These are phyloP conservation scores for Tuber brumale DNA, from an alignment of 495 filamentous ascomycete species.

Conservation along the genomic window DNA sequence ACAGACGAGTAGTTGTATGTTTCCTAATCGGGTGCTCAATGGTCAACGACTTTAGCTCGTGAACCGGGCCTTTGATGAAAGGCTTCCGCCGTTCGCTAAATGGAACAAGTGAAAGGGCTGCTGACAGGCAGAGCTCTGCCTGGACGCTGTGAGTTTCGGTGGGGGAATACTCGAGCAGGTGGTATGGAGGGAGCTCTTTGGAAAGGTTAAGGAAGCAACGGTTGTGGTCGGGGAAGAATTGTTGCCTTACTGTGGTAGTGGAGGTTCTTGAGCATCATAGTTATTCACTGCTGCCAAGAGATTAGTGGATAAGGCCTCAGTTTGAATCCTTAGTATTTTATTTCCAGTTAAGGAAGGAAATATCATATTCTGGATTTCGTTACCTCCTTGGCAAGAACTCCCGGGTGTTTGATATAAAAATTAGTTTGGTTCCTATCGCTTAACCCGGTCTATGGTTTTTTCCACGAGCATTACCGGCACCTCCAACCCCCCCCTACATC, in stretches of 20 bases:
- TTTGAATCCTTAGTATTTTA: background rate
- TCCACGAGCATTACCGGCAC: too few relatives aligned
- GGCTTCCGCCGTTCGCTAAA: background rate
- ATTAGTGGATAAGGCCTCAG: background rate
- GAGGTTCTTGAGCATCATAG: background rate
- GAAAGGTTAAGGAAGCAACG: background rate
- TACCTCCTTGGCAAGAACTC: background rate
- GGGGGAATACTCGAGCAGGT: background rate
- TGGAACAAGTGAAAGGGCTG: background rate
- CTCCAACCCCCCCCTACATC: too few relatives aligned
- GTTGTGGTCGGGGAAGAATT: background rate
- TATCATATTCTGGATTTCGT: background rate
- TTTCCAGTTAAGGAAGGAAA: too few relatives aligned
- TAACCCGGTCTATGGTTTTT: too few relatives aligned
- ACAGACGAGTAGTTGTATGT: slow-evolving; percentile 8
- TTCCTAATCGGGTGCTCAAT: slow-evolving; percentile 34
- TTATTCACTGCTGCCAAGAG: background rate
- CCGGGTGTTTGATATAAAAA: too few relatives aligned
- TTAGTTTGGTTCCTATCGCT: too few relatives aligned
- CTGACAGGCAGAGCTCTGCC: background rate
- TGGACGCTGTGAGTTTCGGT: background rate
- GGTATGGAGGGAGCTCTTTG: background rate
- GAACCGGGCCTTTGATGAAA: background rate
- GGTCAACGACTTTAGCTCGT: background rate
- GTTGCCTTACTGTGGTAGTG: background rate